Percentiles rank a stretch among this genome's conserved stretches.
Evolutionary conservation across 139 green algal genomes (phyloP).

Genomic region (Raphidocelis subcapitata): DNA sequence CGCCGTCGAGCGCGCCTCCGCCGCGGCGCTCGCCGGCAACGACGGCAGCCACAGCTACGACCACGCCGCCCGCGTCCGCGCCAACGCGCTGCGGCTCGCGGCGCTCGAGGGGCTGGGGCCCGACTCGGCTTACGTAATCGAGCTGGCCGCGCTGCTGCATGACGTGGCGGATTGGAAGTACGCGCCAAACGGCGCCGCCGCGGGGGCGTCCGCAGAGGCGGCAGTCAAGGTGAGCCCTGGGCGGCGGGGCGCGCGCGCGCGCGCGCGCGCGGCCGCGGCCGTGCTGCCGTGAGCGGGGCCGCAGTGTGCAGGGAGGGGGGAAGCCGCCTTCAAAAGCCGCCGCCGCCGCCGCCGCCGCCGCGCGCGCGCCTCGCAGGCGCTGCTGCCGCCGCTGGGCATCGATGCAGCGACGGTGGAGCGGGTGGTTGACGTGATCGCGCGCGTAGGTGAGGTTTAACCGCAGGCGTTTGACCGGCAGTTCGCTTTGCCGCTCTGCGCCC

Average conservation of each 20-base stretch:
- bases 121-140: slow-evolving; percentile 32
- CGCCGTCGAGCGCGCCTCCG: too few species aligned
- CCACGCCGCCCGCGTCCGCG: slow-evolving; percentile 38
- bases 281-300: too few species aligned
- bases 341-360: not conserved
- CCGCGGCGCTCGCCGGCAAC: slow-evolving; percentile 3
- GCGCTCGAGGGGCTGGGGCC: slow-evolving; percentile 24
- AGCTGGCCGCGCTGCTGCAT: slow-evolving; percentile 67
- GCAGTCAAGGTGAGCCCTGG: not conserved
- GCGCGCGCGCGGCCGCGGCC: too few species aligned
- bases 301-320: not conserved
- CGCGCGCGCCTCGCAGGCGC: slow-evolving; percentile 29
- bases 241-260: too few species aligned
- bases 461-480: too few species aligned
- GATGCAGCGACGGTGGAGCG: not conserved
- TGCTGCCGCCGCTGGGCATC: slow-evolving; percentile 21
- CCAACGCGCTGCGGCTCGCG: slow-evolving; percentile 23
- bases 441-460: too few species aligned
- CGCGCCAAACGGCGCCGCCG: slow-evolving; percentile 12
- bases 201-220: not conserved
- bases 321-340: not conserved
- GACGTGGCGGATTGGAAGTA: slow-evolving; percentile 73
- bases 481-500: too few species aligned
- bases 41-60: slow-evolving; percentile 33
- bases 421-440: slow-evolving; percentile 49